Evolutionary conservation across 2,329 filamentous ascomycete species (phyloP).

Genomic region (Tolypocladium tundrense): DNA sequence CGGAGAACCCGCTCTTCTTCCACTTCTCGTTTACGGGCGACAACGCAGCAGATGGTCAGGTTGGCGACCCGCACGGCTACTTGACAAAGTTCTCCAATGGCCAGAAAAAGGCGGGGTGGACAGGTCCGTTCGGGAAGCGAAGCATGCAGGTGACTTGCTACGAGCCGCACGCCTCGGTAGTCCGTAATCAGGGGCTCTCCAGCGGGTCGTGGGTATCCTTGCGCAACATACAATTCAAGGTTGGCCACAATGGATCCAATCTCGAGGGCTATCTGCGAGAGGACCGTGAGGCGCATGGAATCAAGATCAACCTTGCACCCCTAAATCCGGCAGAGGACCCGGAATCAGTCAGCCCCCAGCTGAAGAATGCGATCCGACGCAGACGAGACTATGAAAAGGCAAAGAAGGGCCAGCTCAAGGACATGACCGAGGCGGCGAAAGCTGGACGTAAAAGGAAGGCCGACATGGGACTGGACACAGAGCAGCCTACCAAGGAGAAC

Average conservation of each 20-base stretch:
- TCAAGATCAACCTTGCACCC: constrained; percentile 47
- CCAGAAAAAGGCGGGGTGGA: constrained; percentile 38
- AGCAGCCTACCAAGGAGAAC: constrained; percentile 14
- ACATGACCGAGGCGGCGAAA: constrained; percentile 24
- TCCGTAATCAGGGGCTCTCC: constrained; percentile 41
- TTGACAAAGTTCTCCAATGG: constrained; percentile 16
- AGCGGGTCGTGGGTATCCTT: constrained; percentile 54
- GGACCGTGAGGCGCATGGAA: constrained; percentile 34
- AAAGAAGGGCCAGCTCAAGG: constrained; percentile 28
- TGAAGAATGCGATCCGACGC: constrained; percentile 50
- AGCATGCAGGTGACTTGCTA: constrained; percentile 64
- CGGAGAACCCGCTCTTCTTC: constrained; percentile 55
- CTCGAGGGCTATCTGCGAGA: constrained; percentile 65
- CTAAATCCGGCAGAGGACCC: constrained; percentile 30
- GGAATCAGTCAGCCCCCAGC: constrained; percentile 33
- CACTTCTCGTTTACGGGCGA: constrained; percentile 28
- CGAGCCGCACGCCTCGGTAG: constrained; percentile 52
- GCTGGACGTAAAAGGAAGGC: constrained; percentile 29
- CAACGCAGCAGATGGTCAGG: constrained; percentile 21
- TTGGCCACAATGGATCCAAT: constrained; percentile 35
- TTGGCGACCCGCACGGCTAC: constrained; percentile 50
- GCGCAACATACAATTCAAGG: constrained; percentile 62
- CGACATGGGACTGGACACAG: constrained; percentile 11
- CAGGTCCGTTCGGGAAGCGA: constrained; percentile 62
- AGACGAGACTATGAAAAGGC: constrained; percentile 53